These are phyloP conservation scores for Allomyces macrogynus DNA, from an alignment of 192 early-diverging fungal genomes.

Conservation along the genomic window DNA sequence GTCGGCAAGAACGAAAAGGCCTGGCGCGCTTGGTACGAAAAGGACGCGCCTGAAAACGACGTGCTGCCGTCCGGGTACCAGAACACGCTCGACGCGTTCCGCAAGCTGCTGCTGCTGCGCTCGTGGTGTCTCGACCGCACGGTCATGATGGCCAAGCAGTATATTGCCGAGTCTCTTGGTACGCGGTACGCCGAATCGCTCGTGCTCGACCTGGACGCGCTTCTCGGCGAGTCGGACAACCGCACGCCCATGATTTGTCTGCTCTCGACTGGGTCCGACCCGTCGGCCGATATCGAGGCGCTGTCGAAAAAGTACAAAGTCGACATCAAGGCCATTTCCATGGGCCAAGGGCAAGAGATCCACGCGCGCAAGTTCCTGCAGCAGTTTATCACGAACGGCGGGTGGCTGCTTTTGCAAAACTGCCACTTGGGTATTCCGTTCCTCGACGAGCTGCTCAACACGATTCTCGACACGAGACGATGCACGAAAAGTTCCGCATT, in stretches of 20 bases:
- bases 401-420: conserved; percentile 43
- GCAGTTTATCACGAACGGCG: conserved; percentile 38
- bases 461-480: conserved; percentile 29
- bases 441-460: conserved; percentile 34
- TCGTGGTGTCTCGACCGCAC: conserved; percentile 43
- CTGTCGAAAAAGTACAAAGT: conserved; percentile 39
- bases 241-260: conserved; percentile 47
- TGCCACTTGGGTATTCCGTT: conserved; percentile 44
- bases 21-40: conserved; percentile 41
- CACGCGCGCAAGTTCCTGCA: conserved; percentile 37
- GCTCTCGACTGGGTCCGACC: conserved; percentile 38
- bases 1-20: conserved; percentile 47
- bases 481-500: conserved; percentile 43
- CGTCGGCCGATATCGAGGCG: conserved; percentile 42
- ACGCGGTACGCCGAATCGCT: conserved; percentile 37
- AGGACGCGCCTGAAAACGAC: conserved; percentile 42
- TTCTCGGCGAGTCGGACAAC: conserved; percentile 34
- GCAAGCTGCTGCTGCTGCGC: conserved; percentile 29
- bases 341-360: conserved; percentile 48
- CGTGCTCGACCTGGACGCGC: conserved; percentile 37
- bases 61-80: conserved; percentile 35
- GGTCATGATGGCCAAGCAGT: conserved; percentile 43
- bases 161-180: conserved; percentile 30
- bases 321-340: conserved; percentile 47
- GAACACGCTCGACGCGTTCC: conserved; percentile 35